phyloP scores from a whole-genome alignment of 257 asterid genomes.

The Plantago elongata region DNA sequence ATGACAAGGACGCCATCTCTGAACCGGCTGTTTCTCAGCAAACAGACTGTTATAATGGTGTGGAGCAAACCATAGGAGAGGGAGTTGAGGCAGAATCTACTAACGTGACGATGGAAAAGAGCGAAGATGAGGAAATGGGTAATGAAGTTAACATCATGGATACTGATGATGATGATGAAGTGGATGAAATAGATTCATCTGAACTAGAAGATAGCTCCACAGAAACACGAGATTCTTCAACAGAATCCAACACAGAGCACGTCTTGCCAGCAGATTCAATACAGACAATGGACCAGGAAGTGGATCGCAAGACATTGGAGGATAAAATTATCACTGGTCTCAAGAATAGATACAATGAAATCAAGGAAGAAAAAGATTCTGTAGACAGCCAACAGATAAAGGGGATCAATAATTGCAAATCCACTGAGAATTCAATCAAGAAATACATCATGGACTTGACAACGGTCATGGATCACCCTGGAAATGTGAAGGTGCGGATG shows the following conservation, averaged over 20 bases:
- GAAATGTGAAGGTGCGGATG: constrained; percentile 21
- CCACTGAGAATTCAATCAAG: constrained; percentile 4
- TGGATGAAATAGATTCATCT: constrained; percentile 16
- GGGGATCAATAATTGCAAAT: background rate
- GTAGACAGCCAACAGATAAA: background rate
- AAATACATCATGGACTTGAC: constrained; percentile 22
- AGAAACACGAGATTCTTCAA: constrained; percentile 31
- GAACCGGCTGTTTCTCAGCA: constrained; percentile 14
- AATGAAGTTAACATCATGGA: constrained; percentile 8
- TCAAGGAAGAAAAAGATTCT: background rate
- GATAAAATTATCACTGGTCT: constrained; percentile 14
- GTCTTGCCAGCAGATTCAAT: constrained; percentile 32
- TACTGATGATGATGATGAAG: constrained; percentile 16
- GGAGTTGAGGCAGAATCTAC: constrained; percentile 10
- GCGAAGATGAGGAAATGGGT: constrained; percentile 17
- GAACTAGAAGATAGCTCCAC: constrained; percentile 30
- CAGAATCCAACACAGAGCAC: constrained; percentile 34
- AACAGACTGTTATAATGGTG: constrained; percentile 10
- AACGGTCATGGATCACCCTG: constrained; percentile 14
- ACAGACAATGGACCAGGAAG: constrained; percentile 27
- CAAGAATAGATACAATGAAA: background rate
- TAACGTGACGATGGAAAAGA: background rate
- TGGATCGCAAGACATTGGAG: constrained; percentile 30
- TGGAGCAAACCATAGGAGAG: background rate
- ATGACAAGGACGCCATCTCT: constrained; percentile 1